Base-by-base conservation (phyloP, 768 basidiomycete genomes). In the Gloeopeniophorella convolvens region DNA sequence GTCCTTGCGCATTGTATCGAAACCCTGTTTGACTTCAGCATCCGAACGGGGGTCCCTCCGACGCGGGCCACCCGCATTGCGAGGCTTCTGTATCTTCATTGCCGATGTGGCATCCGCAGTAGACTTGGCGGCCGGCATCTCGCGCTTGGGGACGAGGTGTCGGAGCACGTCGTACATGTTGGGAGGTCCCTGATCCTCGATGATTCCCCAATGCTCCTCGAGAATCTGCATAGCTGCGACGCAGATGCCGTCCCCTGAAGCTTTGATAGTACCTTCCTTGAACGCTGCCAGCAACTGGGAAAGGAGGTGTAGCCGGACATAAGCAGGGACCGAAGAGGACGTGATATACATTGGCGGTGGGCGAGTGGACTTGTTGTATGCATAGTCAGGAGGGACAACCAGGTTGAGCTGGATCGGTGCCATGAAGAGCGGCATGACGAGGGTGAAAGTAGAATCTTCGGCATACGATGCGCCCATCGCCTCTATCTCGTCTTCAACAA, bases 271-370 rank as follows among this genome's bases (percentile, higher is more conserved):
- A 2, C 71, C 72, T 5, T 66, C 66, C 44, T 76, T 68, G 65
- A 86, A 74, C 9, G 73, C 76, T 5, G 63, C 45, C n/a, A 92
- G 70, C 16, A 92, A 69, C 21, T 70, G 69, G 4, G 82, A 76
- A 28, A 89, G 73, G n/a, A 96, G 74, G 61, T 94, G 83, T 4
- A 95, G 76, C 18, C 89, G 82, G 48, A 94, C 70, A 64, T 95
- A 95, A 1, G 89, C 77, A 0, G 93, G 78, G 4, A 85, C 71
- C 1, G 78, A 75, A 0, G 68, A 61, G 1, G 89, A 90, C 1
- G 83, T 76, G 45, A 95, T 63, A 63, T 84, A 95, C 67, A 93
- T 78, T 0, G 89, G 79, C 0, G 83, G 77, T 48, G 80, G 77
- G 18, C 62, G 70, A 60, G 56, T 74, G 51, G 59, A 74, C 60